Evolutionary conservation across 2,329 filamentous ascomycete genomes (phyloP), one percentile per base, ranked within the genome.

Genomic region (Sporothrix euskadiensis): DNA sequence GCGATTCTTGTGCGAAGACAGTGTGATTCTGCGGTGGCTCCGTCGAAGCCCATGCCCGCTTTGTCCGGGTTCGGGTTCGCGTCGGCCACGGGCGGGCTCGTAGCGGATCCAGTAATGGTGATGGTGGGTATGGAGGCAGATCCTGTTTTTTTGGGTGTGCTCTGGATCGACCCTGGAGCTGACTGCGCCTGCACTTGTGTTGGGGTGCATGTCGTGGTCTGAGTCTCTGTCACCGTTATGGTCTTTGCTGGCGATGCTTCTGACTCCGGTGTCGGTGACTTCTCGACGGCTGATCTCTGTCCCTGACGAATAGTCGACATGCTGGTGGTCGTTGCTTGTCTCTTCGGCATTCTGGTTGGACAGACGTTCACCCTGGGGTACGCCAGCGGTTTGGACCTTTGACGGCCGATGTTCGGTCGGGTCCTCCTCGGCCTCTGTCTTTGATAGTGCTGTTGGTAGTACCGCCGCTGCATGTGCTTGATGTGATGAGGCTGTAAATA

Each of bases 71-170:
- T 56, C 59, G 56, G 39, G 41, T 49, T 54, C 57, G 73, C 69
- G 71, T 56, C 75, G 73, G 16, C 78, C 72, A 65, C 76, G 73
- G 16, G 75, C 72, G 8, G 77, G 72, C 74, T 78, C 74, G 10
- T 73, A 70, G 3, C 78, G 78, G 81, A 75, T 85, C 88, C 88
- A 89, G 82, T 89, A 89, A 81, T 89, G 88, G 79, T 89, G 88
- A 77, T 90, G 87, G 77, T 90, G 88, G 76, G 85, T 88, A 79
- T 89, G 88, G 73, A 88, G 76, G 77, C 87, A 88, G 76, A 86
- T 77, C 75, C 39, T 69, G 68, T n/a, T 3, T 35, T 44, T 68
- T 14, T 54, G 30, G 9, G 16, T 19, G 70, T 57, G 72, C 65
- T 47, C 14, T 35, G 49, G 35, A 35, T 47, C 22, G 44, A 19